Evolutionary conservation across 805 yeast species (phyloP).

Genomic region (Candida rishiriensis): DNA sequence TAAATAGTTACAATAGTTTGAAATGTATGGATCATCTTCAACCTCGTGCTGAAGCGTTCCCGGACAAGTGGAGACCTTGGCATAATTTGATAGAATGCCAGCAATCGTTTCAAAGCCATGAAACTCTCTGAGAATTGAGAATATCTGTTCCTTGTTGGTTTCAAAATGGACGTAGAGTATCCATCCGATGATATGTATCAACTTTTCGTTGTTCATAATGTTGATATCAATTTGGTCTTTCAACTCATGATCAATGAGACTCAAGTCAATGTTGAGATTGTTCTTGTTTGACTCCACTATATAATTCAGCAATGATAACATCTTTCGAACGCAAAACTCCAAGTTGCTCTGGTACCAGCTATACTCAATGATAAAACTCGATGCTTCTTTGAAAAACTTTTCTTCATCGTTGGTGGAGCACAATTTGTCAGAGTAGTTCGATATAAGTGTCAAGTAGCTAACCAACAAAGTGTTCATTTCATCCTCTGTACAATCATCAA

Average conservation of each 20-base stretch:
- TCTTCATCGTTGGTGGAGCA: slow-evolving; percentile 17
- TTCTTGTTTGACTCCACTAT: slow-evolving; percentile 22
- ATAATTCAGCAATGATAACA: slow-evolving; percentile 40
- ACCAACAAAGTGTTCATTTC: slow-evolving; percentile 33
- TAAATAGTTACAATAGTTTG: slow-evolving; percentile 31
- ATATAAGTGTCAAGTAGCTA: slow-evolving; percentile 27
- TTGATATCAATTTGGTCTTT: slow-evolving; percentile 17
- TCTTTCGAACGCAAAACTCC: slow-evolving; percentile 45
- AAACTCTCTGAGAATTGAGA: slow-evolving; percentile 45
- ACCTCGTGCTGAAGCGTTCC: slow-evolving; percentile 19
- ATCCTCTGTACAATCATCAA: slow-evolving; percentile 23
- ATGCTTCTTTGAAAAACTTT: slow-evolving; percentile 22
- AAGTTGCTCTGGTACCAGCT: slow-evolving; percentile 32
- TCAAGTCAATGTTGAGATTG: slow-evolving; percentile 17
- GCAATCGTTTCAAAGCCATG: slow-evolving; percentile 46
- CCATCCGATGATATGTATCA: slow-evolving; percentile 31
- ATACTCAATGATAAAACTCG: slow-evolving; percentile 23
- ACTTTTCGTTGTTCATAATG: slow-evolving; percentile 25
- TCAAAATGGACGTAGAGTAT: slow-evolving; percentile 24
- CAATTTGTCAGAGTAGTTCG: slow-evolving; percentile 25
- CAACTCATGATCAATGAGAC: slow-evolving; percentile 10
- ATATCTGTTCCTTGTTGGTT: slow-evolving; percentile 23
- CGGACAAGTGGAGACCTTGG: slow-evolving; percentile 33
- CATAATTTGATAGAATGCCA: slow-evolving; percentile 24
- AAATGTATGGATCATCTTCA: slow-evolving; percentile 20